Base-by-base conservation (phyloP, 2,329 filamentous ascomycete genomes). In the Aureobasidium sp. region DNA sequence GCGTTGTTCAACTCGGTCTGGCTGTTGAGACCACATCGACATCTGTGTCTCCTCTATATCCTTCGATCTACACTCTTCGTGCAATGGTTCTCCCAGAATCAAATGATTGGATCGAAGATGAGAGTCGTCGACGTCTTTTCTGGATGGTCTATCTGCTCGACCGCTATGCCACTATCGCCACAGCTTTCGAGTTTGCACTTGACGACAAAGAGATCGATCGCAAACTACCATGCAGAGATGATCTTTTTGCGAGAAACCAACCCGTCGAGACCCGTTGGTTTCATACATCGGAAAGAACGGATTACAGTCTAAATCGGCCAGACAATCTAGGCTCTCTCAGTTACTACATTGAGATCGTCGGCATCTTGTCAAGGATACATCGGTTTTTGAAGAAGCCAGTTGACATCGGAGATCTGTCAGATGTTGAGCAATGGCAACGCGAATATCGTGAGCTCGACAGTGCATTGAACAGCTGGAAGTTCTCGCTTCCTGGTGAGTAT, bases 111-210 rank as follows among this genome's bases (percentile, higher is more conserved):
- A 88, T 96, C 61, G 91, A 96, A 71, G 92, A 96, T 64, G 92
- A 97, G 73, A 89, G 89, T 45, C 81, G 91, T 32, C 83, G 92
- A 32, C 81, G 92, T 30, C 78, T 96, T 1, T 96, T 97, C 73
- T 97, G 92, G 92, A 93, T 95, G 86, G 86, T 96, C 11, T 97
- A 96, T 70, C 77, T 96, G 13, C 80, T 97, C 6, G 92, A 97
- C 71, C 83, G 92, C 54, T 96, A 96, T 70, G 91, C 91, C 0
- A 96, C 91, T 0, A 87, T 96, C 61, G 88, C 91, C 0, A 96
- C 92, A 0, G 91, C 92, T 0, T 96, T 96, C 67, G 91, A 96
- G 67, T 96, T 96, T 71, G 90, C 90, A 0, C 77, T 97, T n/a
- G 87, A 93, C 66, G 91, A 96, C 69, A 90, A 88, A 70, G 91